Evolutionary conservation across 306 rosid genomes (phyloP).

Genomic region (Cyclanthera cordifolia): DNA sequence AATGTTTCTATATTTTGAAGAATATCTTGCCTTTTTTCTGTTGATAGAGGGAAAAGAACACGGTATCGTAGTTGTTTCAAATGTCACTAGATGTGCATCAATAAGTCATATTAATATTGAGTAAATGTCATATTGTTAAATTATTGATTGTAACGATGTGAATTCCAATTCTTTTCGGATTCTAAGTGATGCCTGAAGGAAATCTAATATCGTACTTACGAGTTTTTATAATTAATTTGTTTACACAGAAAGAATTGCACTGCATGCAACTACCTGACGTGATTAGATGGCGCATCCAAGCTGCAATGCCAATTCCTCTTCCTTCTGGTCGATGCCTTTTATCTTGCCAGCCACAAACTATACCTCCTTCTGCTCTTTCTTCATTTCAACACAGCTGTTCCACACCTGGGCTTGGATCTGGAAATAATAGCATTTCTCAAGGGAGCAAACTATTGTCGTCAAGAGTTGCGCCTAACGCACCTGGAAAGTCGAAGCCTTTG

Average conservation of each 20-base stretch:
- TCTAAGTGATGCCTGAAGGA: too few species aligned
- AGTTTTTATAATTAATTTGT: constrained; percentile 3
- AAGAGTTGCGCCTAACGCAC: constrained; percentile 28
- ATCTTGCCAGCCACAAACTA: constrained; percentile 66
- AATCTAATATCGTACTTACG: not conserved
- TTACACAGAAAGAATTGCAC: constrained; percentile 63
- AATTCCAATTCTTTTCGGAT: not conserved
- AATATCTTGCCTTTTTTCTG: not conserved
- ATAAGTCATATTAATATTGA: not conserved
- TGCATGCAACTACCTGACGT: constrained; percentile 73
- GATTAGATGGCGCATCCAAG: constrained; percentile 79
- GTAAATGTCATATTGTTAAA: not conserved
- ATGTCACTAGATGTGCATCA: not conserved
- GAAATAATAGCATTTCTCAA: constrained; percentile 33
- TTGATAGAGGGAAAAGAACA: not conserved
- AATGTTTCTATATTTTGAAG: not conserved
- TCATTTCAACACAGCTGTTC: constrained; percentile 46
- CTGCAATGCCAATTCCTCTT: constrained; percentile 66
- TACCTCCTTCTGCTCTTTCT: constrained; percentile 42
- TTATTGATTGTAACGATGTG: not conserved
- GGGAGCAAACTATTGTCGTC: constrained; percentile 33
- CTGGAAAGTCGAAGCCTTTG: constrained; percentile 54
- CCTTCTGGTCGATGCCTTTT: constrained; percentile 45
- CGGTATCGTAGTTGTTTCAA: not conserved
- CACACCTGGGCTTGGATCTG: constrained; percentile 34